These are phyloP conservation scores for Dactylis glomerata DNA, from an alignment of 176 grass and related monocot genomes.

Conservation along the genomic window DNA sequence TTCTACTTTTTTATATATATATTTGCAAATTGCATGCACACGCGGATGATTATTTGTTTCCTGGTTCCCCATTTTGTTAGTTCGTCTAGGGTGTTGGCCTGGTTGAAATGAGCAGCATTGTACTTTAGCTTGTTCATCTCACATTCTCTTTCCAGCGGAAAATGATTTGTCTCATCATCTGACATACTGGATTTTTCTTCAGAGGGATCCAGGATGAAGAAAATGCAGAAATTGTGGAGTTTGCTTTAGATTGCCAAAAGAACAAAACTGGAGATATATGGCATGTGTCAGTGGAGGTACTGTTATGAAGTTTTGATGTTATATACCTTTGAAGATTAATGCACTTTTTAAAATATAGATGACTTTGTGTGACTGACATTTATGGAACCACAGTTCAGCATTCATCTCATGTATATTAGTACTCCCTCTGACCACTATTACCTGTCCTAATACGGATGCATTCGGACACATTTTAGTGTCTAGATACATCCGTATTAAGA, in stretches of 20 bases:
- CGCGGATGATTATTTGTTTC: background rate
- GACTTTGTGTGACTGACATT: background rate
- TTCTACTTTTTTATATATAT: too few relatives aligned
- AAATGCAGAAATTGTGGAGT: conserved; percentile 42
- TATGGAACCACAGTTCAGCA: conserved; percentile 10
- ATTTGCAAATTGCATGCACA: background rate
- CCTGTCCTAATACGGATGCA: too few relatives aligned
- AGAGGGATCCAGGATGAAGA: conserved; percentile 43
- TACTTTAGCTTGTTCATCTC: conserved; percentile 11
- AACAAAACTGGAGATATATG: conserved; percentile 95
- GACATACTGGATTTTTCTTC: conserved; percentile 17
- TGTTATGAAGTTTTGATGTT: conserved; percentile 19
- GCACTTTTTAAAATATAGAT: background rate
- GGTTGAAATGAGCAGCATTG: conserved; percentile 9
- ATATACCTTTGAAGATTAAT: background rate
- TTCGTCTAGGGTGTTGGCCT: background rate
- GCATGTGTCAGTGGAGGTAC: conserved; percentile 84
- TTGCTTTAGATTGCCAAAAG: conserved; percentile 54
- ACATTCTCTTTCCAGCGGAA: background rate
- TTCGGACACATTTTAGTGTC: too few relatives aligned
- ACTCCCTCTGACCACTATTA: too few relatives aligned
- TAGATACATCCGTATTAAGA: too few relatives aligned
- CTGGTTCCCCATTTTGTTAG: background rate
- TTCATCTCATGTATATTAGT: conserved; percentile 24
- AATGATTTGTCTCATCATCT: conserved; percentile 11